A percentile compares a stretch with the other conserved stretches of the same genome.
Conservation (phyloP, 2,329 filamentous ascomycete species). For the Colletotrichum costaricense region DNA sequence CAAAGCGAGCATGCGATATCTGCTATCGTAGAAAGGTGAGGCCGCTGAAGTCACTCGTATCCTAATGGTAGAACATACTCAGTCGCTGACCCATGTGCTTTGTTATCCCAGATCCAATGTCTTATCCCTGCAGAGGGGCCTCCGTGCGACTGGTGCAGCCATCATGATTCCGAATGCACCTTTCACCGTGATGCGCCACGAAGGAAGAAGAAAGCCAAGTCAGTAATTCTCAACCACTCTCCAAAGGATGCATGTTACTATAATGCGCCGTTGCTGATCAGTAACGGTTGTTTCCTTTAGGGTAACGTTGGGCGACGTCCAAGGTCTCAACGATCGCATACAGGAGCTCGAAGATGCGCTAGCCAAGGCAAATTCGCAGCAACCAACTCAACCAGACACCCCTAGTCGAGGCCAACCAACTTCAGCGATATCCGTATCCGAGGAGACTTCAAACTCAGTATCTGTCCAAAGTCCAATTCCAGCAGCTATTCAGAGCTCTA, state of each 20-base stretch:
- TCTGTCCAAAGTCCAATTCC: background rate
- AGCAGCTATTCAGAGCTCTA: background rate
- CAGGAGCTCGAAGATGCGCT: constrained; percentile 5
- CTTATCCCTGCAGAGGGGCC: background rate
- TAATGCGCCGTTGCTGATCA: background rate
- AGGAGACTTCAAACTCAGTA: background rate
- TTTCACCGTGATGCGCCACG: constrained; percentile 2
- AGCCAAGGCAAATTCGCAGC: background rate
- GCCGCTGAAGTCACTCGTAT: accelerated
- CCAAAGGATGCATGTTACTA: accelerated
- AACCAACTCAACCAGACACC: background rate
- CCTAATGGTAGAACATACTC: accelerated
- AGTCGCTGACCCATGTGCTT: background rate
- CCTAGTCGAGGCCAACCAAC: background rate
- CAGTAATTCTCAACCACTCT: background rate
- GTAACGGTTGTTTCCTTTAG: background rate
- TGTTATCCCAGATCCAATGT: constrained; percentile 16
- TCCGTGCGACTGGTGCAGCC: constrained; percentile 24
- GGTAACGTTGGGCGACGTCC: background rate
- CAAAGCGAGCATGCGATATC: constrained; percentile 21
- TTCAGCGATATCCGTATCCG: background rate
- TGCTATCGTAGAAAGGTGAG: constrained; percentile 22
- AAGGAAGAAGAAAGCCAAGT: background rate
- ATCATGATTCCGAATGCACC: constrained; percentile 9
- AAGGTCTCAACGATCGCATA: constrained; percentile 15